phyloP scores from a whole-genome alignment of 106 monocot genomes.

The Phalaenopsis aphrodite region DNA sequence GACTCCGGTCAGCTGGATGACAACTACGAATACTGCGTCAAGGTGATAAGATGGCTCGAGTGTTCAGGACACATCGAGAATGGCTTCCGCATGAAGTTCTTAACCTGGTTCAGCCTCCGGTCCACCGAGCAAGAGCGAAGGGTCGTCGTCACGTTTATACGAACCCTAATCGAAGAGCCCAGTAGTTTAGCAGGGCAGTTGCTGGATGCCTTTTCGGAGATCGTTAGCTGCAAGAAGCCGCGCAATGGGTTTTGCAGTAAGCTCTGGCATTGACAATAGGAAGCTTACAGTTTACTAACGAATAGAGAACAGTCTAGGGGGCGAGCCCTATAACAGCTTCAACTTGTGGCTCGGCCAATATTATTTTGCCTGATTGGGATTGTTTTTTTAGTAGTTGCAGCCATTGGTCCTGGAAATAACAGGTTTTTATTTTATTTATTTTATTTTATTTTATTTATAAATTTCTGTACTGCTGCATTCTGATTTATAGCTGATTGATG shows the following conservation, averaged over 20 bases:
- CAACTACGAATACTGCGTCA: slow-evolving; percentile 84
- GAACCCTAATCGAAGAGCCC: slow-evolving; percentile 79
- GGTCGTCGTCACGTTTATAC: slow-evolving; percentile 80
- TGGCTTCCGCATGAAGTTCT: slow-evolving; percentile 86
- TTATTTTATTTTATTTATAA: neutral
- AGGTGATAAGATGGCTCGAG: slow-evolving; percentile 81
- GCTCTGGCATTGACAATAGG: slow-evolving; percentile 61
- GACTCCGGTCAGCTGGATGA: slow-evolving; percentile 62
- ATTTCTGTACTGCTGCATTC: neutral
- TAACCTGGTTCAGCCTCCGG: slow-evolving; percentile 91
- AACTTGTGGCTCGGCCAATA: neutral
- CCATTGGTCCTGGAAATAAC: neutral
- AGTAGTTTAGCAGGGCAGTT: slow-evolving; percentile 78
- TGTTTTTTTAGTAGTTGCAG: slow-evolving; percentile 5
- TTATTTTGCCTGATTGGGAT: neutral
- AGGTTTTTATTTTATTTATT: neutral
- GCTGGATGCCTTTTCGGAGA: slow-evolving; percentile 72
- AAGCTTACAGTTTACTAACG: slow-evolving; percentile 3
- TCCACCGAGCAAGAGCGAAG: slow-evolving; percentile 80
- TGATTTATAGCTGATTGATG: slow-evolving; percentile 1
- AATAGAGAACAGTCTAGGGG: neutral
- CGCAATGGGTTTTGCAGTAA: slow-evolving; percentile 70
- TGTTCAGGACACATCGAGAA: slow-evolving; percentile 72
- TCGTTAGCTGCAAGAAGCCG: slow-evolving; percentile 59
- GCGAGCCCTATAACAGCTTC: neutral